A percentile compares a stretch with the other conserved stretches of the same genome.
These are phyloP conservation scores for Eucalyptus erythrocorys DNA, from an alignment of 345 rosid species.

Conservation along the genomic window DNA sequence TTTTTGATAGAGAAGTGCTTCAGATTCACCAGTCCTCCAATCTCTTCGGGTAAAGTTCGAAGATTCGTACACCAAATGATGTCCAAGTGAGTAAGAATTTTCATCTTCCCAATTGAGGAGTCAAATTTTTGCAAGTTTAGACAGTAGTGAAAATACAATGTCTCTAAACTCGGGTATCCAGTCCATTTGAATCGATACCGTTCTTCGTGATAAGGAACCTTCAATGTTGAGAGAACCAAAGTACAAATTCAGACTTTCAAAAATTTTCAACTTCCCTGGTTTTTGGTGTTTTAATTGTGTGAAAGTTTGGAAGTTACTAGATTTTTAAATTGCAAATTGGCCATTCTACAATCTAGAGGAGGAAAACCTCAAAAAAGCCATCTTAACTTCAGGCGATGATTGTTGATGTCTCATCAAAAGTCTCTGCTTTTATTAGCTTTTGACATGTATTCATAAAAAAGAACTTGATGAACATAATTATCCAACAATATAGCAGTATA, in stretches of 20 bases:
- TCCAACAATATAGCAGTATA: background rate
- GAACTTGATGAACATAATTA: background rate
- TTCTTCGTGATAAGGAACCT: accelerated
- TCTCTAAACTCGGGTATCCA: background rate
- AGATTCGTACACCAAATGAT: accelerated
- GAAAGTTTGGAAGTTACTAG: background rate
- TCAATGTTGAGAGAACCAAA: background rate
- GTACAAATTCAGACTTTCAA: background rate
- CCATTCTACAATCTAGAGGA: background rate
- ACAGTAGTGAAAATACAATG: background rate
- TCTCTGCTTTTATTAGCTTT: background rate
- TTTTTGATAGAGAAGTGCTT: background rate
- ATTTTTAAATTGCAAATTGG: background rate
- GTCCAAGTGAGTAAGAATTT: background rate
- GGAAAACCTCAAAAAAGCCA: background rate
- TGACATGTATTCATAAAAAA: background rate
- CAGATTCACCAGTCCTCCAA: background rate
- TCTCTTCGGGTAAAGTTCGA: background rate
- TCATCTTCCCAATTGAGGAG: background rate
- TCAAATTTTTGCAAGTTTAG: background rate
- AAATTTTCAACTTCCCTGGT: background rate
- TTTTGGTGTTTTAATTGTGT: accelerated
- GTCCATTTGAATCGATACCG: background rate
- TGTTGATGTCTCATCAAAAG: background rate
- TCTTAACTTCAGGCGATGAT: background rate